Evolutionary conservation across 202 grass and related monocot species (phyloP).

Genomic region (Tripidium arundinaceum): DNA sequence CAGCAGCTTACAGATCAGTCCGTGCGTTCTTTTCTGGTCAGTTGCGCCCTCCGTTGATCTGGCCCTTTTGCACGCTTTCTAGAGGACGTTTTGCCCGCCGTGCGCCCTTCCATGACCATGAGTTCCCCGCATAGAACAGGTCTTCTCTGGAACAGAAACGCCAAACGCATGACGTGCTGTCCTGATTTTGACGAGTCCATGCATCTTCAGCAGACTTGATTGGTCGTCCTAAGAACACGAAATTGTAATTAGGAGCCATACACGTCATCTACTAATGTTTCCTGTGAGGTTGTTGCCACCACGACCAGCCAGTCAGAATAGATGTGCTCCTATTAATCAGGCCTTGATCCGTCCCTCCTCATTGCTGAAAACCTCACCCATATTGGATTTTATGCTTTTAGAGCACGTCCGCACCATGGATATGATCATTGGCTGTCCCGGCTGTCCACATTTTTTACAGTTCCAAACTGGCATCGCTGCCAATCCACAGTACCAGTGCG

Average conservation of each 20-base stretch:
- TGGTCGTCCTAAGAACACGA: neutral
- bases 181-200: neutral
- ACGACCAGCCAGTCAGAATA: neutral
- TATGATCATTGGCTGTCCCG: neutral
- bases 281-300: neutral
- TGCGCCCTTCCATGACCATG: neutral
- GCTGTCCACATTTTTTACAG: neutral
- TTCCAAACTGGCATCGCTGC: neutral
- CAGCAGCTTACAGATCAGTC: neutral
- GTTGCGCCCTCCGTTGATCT: neutral
- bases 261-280: neutral
- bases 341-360: neutral
- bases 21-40: neutral
- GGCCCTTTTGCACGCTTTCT: constrained; percentile 24
- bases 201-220: neutral
- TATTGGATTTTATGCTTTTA: neutral
- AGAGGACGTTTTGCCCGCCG: neutral
- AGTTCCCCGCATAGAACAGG: neutral
- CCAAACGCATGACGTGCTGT: neutral
- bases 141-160: neutral
- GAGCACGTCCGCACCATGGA: neutral
- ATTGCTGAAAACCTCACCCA: neutral
- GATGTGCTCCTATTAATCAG: neutral
- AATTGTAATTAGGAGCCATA: neutral
- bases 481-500: neutral